phyloP scores from a whole-genome alignment of 106 monocot genomes.

The Posidonia australis region DNA sequence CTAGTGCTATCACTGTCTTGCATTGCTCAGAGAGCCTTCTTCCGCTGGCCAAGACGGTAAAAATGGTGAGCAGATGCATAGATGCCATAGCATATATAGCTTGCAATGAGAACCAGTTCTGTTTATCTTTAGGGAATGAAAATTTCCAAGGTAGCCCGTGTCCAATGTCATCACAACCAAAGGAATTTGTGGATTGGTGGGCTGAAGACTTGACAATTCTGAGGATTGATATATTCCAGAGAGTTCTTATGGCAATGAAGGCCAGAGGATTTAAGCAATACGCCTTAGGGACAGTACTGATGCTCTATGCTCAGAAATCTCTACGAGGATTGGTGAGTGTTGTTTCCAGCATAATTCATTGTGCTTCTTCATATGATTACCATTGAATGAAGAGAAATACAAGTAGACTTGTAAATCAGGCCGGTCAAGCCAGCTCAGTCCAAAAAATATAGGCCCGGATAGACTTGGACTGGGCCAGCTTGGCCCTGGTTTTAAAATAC shows the following conservation, averaged over 20 bases:
- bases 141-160: slow-evolving; percentile 14
- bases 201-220: slow-evolving; percentile 61
- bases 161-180: slow-evolving; percentile 11
- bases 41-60: slow-evolving; percentile 42
- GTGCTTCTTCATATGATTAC: too few species aligned
- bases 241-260: slow-evolving; percentile 63
- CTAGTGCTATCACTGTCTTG: slow-evolving; percentile 45
- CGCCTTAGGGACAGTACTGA: slow-evolving; percentile 61
- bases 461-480: too few species aligned
- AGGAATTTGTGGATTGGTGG: slow-evolving; percentile 60
- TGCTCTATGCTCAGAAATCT: slow-evolving; percentile 91
- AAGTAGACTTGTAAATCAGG: too few species aligned
- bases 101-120: slow-evolving; percentile 35
- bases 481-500: too few species aligned
- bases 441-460: too few species aligned
- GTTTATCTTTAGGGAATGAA: slow-evolving; percentile 6
- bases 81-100: slow-evolving; percentile 50
- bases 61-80: slow-evolving; percentile 60
- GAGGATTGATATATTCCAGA: slow-evolving; percentile 60
- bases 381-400: too few species aligned
- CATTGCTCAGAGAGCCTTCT: slow-evolving; percentile 53
- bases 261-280: slow-evolving; percentile 42
- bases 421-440: too few species aligned
- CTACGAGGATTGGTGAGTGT: slow-evolving; percentile 66
- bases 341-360: too few species aligned